Evolutionary conservation across 257 asterid genomes (phyloP).

Genomic region (Przewalskia tangutica): DNA sequence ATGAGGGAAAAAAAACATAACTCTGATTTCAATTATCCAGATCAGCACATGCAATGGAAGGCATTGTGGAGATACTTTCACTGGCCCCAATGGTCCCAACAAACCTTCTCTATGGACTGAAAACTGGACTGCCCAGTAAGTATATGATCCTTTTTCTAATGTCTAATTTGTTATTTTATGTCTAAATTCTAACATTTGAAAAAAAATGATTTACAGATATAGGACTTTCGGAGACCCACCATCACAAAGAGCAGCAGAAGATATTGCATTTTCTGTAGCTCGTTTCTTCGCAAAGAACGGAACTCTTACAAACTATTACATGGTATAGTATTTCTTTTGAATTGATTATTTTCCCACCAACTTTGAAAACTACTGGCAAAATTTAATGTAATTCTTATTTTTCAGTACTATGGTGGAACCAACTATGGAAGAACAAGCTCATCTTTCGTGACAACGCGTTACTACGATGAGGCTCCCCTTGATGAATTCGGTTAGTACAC

Average conservation of each 20-base stretch:
- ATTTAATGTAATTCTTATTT: background rate
- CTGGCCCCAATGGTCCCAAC: slow-evolving; percentile 74
- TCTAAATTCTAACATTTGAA: slow-evolving; percentile 19
- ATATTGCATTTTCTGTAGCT: slow-evolving; percentile 47
- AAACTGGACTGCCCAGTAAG: slow-evolving; percentile 25
- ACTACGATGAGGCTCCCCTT: slow-evolving; percentile 81
- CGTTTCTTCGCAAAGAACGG: slow-evolving; percentile 65
- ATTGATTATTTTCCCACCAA: background rate
- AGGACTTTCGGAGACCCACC: slow-evolving; percentile 67
- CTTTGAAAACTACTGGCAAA: background rate
- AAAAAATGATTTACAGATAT: slow-evolving; percentile 26
- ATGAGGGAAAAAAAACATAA: background rate
- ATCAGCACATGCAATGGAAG: slow-evolving; percentile 94
- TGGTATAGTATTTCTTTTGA: slow-evolving; percentile 22
- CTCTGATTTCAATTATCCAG: slow-evolving; percentile 17
- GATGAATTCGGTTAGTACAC: slow-evolving; percentile 54
- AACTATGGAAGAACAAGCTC: slow-evolving; percentile 69
- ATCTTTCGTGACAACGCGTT: slow-evolving; percentile 62
- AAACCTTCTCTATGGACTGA: slow-evolving; percentile 97
- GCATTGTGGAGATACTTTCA: slow-evolving; percentile 82
- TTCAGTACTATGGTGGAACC: slow-evolving; percentile 76
- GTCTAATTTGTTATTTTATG: slow-evolving; percentile 55
- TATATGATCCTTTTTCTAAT: slow-evolving; percentile 46
- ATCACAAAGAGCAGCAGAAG: slow-evolving; percentile 69
- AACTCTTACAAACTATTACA: slow-evolving; percentile 64